phyloP scores from a whole-genome alignment of 306 rosid genomes.

The Lotus japonicus region DNA sequence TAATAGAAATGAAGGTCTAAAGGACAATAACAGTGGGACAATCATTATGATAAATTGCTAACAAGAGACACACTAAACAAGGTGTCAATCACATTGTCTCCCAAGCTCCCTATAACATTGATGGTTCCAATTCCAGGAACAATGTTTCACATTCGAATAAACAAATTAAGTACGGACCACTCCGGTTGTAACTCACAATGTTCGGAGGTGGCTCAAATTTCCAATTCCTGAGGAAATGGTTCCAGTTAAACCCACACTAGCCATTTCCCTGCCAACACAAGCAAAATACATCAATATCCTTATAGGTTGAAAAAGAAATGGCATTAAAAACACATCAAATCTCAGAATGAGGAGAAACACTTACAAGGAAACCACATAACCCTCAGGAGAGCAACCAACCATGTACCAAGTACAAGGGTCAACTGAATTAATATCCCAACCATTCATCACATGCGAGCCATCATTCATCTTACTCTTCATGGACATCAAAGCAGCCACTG shows the following conservation, averaged over 20 bases:
- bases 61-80: no score
- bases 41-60: no score
- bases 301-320: not conserved
- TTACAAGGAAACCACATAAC: slow-evolving; percentile 77
- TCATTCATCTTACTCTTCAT: slow-evolving; percentile 76
- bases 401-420: slow-evolving; percentile 96
- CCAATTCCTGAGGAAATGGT: slow-evolving; percentile 72
- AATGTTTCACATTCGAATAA: not conserved
- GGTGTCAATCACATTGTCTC: not conserved
- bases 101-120: not conserved
- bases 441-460: slow-evolving; percentile 51
- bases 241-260: slow-evolving; percentile 68
- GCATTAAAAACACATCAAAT: not conserved
- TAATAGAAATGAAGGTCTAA: not conserved
- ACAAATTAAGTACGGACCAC: not conserved
- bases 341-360: slow-evolving; percentile 18
- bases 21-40: not conserved
- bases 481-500: slow-evolving; percentile 95
- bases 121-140: not conserved
- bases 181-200: slow-evolving; percentile 54
- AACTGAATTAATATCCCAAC: slow-evolving; percentile 93
- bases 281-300: not conserved
- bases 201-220: slow-evolving; percentile 68
- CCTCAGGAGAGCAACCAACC: slow-evolving; percentile 81
- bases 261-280: slow-evolving; percentile 65